These are phyloP conservation scores for Pseudocercospora cruenta DNA, from an alignment of 2,329 filamentous ascomycete genomes.

Conservation along the genomic window DNA sequence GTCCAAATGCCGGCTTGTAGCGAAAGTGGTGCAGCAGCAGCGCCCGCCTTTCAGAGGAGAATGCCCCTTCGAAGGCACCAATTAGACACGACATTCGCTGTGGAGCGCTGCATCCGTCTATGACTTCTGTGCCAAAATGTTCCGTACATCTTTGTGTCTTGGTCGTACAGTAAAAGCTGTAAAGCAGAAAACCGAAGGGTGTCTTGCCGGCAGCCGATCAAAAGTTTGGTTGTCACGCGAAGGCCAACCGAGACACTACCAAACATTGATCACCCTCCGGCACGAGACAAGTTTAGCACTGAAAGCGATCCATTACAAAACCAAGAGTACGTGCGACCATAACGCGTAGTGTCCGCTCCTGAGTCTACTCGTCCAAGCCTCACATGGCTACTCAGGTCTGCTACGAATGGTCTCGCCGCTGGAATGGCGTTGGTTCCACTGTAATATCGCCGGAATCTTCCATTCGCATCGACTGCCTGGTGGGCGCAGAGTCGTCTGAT, in stretches of 20 bases:
- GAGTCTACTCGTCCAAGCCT: background rate
- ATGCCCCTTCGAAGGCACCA: background rate
- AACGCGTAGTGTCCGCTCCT: background rate
- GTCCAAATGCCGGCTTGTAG: background rate
- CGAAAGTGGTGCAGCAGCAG: background rate
- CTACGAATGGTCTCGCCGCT: background rate
- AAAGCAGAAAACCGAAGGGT: no score
- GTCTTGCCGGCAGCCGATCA: background rate
- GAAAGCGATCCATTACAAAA: background rate
- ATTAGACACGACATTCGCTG: background rate
- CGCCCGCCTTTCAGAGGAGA: background rate
- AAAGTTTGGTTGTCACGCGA: slow-evolving; percentile 1
- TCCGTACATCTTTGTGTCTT: background rate
- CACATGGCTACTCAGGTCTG: background rate
- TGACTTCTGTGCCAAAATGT: background rate
- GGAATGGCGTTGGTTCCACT: background rate
- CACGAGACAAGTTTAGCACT: background rate
- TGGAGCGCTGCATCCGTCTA: background rate
- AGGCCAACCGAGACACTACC: slow-evolving; percentile 2
- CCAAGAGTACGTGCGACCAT: background rate
- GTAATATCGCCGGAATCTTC: no score
- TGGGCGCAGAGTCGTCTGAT: no score
- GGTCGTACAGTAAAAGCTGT: no score
- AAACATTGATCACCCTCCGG: background rate
- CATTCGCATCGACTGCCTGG: no score